Conservation (phyloP, 2,329 filamentous ascomycete genomes). For the Ascochyta lentis region DNA sequence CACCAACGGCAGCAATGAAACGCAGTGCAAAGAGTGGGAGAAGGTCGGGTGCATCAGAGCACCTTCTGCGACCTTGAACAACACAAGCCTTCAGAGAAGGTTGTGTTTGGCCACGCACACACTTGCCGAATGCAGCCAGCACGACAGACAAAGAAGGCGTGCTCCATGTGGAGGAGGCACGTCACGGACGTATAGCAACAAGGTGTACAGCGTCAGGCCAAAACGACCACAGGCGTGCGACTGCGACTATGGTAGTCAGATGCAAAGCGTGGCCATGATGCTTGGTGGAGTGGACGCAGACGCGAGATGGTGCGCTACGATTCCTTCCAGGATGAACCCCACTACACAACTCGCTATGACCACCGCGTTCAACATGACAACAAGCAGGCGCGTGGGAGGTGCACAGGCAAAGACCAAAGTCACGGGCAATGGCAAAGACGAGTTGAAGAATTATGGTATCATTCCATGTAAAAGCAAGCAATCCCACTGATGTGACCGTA, state of each 20-base stretch:
- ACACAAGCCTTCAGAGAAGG: constrained; percentile 1
- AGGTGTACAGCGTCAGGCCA: background rate
- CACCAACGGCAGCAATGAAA: background rate
- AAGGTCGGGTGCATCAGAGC: background rate
- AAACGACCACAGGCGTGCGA: background rate
- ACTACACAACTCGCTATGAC: constrained; percentile 8
- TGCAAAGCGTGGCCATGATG: background rate
- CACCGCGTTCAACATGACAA: constrained; percentile 18
- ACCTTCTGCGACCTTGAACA: background rate
- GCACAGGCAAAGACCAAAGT: background rate
- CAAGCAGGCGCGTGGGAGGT: background rate
- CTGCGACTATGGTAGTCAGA: background rate
- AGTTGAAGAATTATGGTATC: constrained; percentile 45
- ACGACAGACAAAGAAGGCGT: constrained; percentile 9
- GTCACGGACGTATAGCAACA: background rate
- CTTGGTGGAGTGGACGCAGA: background rate
- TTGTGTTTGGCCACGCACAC: constrained; percentile 5
- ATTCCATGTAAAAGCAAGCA: constrained; percentile 41
- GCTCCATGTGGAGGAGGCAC: background rate
- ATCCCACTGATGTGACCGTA: constrained; percentile 39
- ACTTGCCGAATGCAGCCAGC: constrained; percentile 17
- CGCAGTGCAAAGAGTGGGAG: background rate
- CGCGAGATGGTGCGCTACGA: background rate
- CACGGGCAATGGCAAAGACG: background rate
- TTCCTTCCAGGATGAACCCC: background rate